Percentiles rank a stretch among this genome's conserved stretches.
phyloP scores from a whole-genome alignment of 2,329 filamentous ascomycete species.

The Claviceps digitariae region DNA sequence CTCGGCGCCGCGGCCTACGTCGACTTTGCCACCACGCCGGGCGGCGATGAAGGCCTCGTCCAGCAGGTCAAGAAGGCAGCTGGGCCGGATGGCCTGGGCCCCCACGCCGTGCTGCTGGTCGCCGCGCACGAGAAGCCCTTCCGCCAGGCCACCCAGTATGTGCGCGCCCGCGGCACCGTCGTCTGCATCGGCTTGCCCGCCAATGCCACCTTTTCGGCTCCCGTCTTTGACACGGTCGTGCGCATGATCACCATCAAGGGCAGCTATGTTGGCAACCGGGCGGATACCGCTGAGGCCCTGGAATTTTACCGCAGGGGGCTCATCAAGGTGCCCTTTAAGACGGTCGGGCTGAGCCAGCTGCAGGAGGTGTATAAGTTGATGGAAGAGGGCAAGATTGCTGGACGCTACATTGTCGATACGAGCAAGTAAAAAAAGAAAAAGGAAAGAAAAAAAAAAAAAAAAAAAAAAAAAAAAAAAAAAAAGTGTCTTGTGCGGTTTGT shows the following conservation, averaged over 20 bases:
- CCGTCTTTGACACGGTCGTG: conserved; percentile 80
- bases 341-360: conserved; percentile 66
- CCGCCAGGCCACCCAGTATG: conserved; percentile 84
- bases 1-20: conserved; percentile 64
- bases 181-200: conserved; percentile 84
- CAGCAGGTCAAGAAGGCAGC: conserved; percentile 60
- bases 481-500: no score
- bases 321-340: conserved; percentile 81
- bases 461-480: no score
- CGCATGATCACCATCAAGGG: conserved; percentile 88
- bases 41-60: conserved; percentile 57
- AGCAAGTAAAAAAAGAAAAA: conserved; percentile 44
- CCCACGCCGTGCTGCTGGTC: conserved; percentile 75
- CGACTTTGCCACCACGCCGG: conserved; percentile 64
- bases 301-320: conserved; percentile 78
- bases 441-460: no score
- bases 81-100: conserved; percentile 68
- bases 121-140: conserved; percentile 85
- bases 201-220: conserved; percentile 63
- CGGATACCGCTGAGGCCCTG: conserved; percentile 76
- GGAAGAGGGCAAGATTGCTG: conserved; percentile 57
- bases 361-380: conserved; percentile 68
- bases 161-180: conserved; percentile 68
- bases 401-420: conserved; percentile 67
- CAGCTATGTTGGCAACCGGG: conserved; percentile 84